Percentiles rank a stretch among this genome's conserved stretches.
These are phyloP conservation scores for Bretziella fagacearum DNA, from an alignment of 2,329 filamentous ascomycete species.

Conservation along the genomic window DNA sequence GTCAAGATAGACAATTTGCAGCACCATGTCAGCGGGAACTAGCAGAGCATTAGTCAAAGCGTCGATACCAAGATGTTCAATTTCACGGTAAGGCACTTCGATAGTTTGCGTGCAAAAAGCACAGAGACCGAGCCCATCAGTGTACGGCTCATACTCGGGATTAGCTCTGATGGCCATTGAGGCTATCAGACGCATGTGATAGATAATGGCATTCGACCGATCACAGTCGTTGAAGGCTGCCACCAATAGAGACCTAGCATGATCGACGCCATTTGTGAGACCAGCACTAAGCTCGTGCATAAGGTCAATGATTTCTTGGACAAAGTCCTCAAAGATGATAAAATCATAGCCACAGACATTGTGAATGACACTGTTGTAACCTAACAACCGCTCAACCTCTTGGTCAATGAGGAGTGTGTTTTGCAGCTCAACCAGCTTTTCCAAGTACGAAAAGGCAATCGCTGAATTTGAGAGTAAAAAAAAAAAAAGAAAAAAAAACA, in stretches of 20 bases:
- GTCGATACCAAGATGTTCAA: slow-evolving; percentile 75
- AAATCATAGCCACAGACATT: slow-evolving; percentile 53
- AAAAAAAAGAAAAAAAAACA: too few relatives aligned
- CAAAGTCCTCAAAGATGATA: slow-evolving; percentile 67
- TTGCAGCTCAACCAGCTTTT: slow-evolving; percentile 55
- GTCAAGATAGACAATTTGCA: slow-evolving; percentile 86
- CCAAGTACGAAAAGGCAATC: slow-evolving; percentile 84
- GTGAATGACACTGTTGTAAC: slow-evolving; percentile 52
- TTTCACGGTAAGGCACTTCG: slow-evolving; percentile 62
- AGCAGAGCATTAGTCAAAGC: slow-evolving; percentile 65
- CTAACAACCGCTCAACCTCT: slow-evolving; percentile 56
- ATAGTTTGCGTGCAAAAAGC: slow-evolving; percentile 55
- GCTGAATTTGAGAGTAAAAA: too few relatives aligned
- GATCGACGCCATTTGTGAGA: slow-evolving; percentile 25
- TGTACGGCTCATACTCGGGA: slow-evolving; percentile 53
- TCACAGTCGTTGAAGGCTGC: slow-evolving; percentile 57
- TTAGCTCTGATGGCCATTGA: slow-evolving; percentile 71
- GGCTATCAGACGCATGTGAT: slow-evolving; percentile 67
- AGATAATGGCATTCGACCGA: slow-evolving; percentile 60
- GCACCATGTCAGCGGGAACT: slow-evolving; percentile 56
- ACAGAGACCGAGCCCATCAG: slow-evolving; percentile 43
- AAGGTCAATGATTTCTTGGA: slow-evolving; percentile 54
- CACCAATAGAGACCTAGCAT: slow-evolving; percentile 31
- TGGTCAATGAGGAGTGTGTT: slow-evolving; percentile 47
- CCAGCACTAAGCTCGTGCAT: slow-evolving; percentile 41